A percentile compares a stretch with the other conserved stretches of the same genome.
These are phyloP conservation scores for Lolium perenne DNA, from an alignment of 176 grass and related monocot genomes.

Conservation along the genomic window DNA sequence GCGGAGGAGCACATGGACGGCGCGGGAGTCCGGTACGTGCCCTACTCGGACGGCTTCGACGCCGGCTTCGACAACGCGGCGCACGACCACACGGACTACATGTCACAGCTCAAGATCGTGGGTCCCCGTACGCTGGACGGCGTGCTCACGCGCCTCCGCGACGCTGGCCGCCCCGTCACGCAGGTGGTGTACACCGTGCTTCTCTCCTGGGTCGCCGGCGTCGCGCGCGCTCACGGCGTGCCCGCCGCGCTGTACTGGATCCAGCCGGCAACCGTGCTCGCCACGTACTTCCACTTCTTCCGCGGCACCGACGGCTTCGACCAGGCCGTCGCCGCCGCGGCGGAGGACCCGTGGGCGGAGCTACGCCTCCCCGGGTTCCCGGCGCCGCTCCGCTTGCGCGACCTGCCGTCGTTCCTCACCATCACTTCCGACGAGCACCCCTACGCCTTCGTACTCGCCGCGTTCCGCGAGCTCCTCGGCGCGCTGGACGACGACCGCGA, in stretches of 20 bases:
- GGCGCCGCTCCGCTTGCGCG: constrained; percentile 33
- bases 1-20: constrained; percentile 27
- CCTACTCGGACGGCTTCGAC: constrained; percentile 69
- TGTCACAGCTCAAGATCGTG: neutral
- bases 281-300: constrained; percentile 63
- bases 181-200: constrained; percentile 55
- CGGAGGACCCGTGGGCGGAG: constrained; percentile 32
- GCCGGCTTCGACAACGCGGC: constrained; percentile 30
- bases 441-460: constrained; percentile 20
- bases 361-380: constrained; percentile 55
- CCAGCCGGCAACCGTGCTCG: constrained; percentile 62
- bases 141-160: constrained; percentile 43
- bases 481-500: neutral
- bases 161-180: constrained; percentile 40
- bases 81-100: constrained; percentile 31
- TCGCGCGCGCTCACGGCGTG: constrained; percentile 41
- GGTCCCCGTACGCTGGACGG: constrained; percentile 43
- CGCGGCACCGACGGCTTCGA: constrained; percentile 48
- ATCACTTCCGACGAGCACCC: constrained; percentile 38
- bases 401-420: constrained; percentile 64
- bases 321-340: constrained; percentile 25
- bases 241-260: constrained; percentile 65
- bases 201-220: constrained; percentile 57
- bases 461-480: constrained; percentile 45
- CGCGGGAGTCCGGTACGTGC: constrained; percentile 45